Evolutionary conservation across 805 yeast genomes (phyloP), one percentile per base, ranked within the genome.

Genomic region (Myxozyma mucilagina): DNA sequence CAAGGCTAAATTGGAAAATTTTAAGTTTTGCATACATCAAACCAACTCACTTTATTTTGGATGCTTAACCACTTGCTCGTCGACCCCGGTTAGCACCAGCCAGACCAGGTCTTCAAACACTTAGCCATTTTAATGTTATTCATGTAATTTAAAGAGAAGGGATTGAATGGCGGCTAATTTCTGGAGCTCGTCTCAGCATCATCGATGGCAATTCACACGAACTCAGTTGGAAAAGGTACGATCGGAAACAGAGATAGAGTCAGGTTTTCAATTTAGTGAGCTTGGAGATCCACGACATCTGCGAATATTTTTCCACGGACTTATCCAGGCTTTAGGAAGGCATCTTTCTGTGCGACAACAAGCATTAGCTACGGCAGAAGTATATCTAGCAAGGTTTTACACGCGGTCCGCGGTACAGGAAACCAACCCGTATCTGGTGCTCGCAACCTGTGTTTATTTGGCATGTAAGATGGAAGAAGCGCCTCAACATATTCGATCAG

Each of bases 381-480:
- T 91, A 1, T 94, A 90, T 68, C 71, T 91, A 20, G 79, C 87
- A n/a, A 73, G 99, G 48, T 90, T 93, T 69, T 77, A 91, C 47
- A 82, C 89, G 1, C 79, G 82, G 48, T 92, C 85, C 0, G 84
- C 90, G 11, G 74, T 90, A 13, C 84, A 87, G 66, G 99, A 94
- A 71, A 82, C 91, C 59, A 94, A 94, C 71, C 77, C 89, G 0
- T 93, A 91, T 70, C 75, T 91, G 45, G 74, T 92, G 57, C 87
- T 90, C 10, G 85, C 99, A 0, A 85, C 98, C 0, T 86, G 94
- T 67, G 80, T 93, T 1, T 94, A 94, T 70, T 79, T 94, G 35
- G 92, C 97, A 0, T 88, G 97, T 76, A 93, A 94, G 72, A 87
- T 91, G 38, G 98, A 94, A 73, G 99, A 94, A 73, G 87, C 90